Conservation (phyloP, 208 protist genomes). For the Crithidia thermophila region DNA sequence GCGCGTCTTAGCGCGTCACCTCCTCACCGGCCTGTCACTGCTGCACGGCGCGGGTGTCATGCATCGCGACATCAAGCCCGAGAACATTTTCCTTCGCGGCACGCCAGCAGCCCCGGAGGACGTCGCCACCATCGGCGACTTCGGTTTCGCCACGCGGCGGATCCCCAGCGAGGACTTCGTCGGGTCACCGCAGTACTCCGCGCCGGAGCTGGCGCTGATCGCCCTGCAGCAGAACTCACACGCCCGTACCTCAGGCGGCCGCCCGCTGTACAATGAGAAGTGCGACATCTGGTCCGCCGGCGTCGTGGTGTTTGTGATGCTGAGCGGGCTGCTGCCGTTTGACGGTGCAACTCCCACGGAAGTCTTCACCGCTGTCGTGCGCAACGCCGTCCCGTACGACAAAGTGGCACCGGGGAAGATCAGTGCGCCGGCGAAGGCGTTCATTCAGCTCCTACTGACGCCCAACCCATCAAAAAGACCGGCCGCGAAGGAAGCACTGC, state of each 20-base stretch:
- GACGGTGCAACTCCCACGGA: constrained; percentile 57
- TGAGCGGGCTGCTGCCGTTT: constrained; percentile 85
- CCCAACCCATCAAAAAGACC: constrained; percentile 64
- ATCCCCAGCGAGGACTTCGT: constrained; percentile 61
- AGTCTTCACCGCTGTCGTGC: constrained; percentile 70
- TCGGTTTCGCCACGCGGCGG: constrained; percentile 93
- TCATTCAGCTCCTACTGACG: constrained; percentile 60
- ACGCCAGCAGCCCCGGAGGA: constrained; percentile 27
- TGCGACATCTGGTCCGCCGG: constrained; percentile 93
- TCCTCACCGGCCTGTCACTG: constrained; percentile 94
- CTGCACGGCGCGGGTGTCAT: constrained; percentile 97
- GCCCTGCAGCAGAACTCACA: constrained; percentile 37
- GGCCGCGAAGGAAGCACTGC: constrained; percentile 62
- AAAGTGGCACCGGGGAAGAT: constrained; percentile 34
- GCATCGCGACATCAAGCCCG: constrained; percentile 99
- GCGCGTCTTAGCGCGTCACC: constrained; percentile 94
- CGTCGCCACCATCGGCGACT: constrained; percentile 96
- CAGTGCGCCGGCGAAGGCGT: constrained; percentile 44
- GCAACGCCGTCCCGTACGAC: constrained; percentile 71
- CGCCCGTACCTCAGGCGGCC: constrained; percentile 12
- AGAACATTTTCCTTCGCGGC: constrained; percentile 98
- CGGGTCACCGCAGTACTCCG: constrained; percentile 85
- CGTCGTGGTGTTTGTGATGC: constrained; percentile 81
- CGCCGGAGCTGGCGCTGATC: constrained; percentile 83
- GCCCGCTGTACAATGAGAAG: constrained; percentile 83